These are phyloP conservation scores for thale cress (Arabidopsis thaliana) DNA, from an alignment of 345 rosid genomes.

Conservation along the genomic window TAIR10.1 NC_003075.7:10460501-10461000, in stretches of 20 bases:
- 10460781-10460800: conserved; percentile 71
- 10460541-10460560: conserved; percentile 38
- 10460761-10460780: conserved; percentile 84
- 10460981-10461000: conserved; percentile 85
- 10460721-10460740: conserved; percentile 72
- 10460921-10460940: conserved; percentile 3
- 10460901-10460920: conserved; percentile 13
- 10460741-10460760: conserved; percentile 71
- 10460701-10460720: conserved; percentile 90
- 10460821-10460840: conserved; percentile 77
- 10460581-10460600: conserved; percentile 29
- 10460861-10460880: conserved; percentile 91
- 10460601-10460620: conserved; percentile 31
- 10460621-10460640: conserved; percentile 30
- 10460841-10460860: conserved; percentile 79
- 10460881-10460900: conserved; percentile 85
- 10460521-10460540: conserved; percentile 36
- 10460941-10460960: not conserved
- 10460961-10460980: conserved; percentile 60
- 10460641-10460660: not conserved
- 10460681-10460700: conserved; percentile 65
- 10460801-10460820: conserved; percentile 74
- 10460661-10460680: conserved; percentile 26
- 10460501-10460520: conserved; percentile 36
- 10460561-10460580: conserved; percentile 29